Evolutionary conservation across 208 protist genomes (phyloP), one percentile per base, ranked within the genome.

Genomic region (Trypanosoma scelopori): DNA sequence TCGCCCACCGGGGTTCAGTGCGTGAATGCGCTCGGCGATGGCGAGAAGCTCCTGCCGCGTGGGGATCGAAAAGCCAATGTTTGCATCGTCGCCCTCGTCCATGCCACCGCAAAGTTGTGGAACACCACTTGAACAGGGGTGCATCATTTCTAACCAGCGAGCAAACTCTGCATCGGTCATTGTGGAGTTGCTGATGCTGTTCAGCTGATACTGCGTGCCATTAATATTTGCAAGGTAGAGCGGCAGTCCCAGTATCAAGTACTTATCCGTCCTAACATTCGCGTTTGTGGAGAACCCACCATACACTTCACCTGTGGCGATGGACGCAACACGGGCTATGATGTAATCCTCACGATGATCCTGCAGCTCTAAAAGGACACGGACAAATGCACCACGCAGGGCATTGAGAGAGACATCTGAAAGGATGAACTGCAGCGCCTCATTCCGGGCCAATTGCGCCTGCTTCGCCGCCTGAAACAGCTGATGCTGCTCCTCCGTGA

Each of bases 151-250:
- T 46, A 92, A 47, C 89, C 89, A 95, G 15, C 62, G 64, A 2
- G 59, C 25, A 59, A 95, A 95, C 70, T 95, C 89, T 16, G 30
- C 32, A 61, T 84, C 82, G 15, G 62, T 65, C 81, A 95, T 89
- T 18, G 55, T 50, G 68, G 84, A 87, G 68, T 95, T 95, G 71
- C 85, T 92, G 47, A 95, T 74, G 53, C 78, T 91, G 77, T 90
- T 92, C 49, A 95, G 75, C 63, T 92, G 82, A 61, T 84, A 95
- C 51, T 86, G 79, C 6, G 71, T 67, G 6, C 85, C 85, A 57
- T 95, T 95, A 53, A 88, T 80, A 7, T 39, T 66, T 4, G 79
- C 73, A 15, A 92, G 74, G 23, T 59, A 18, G 18, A 56, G 79
- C 5, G 85, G 84, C 20, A 92, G 84, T 28, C 81, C 46, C 23